Conservation (phyloP, 768 basidiomycete species). For the Suillus subaureus region DNA sequence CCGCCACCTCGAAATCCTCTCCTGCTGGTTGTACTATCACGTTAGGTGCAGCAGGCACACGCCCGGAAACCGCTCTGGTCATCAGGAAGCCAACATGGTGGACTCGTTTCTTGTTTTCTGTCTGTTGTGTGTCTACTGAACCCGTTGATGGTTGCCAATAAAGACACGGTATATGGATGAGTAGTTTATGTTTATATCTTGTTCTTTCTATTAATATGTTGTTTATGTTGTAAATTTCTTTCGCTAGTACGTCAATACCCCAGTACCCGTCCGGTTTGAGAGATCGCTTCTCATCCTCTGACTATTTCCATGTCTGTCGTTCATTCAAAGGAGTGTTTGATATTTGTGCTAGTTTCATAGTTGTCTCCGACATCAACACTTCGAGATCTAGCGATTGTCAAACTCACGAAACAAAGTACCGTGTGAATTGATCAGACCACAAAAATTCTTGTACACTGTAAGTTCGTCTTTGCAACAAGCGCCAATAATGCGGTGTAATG, state of each 20-base stretch:
- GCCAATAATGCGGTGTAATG: not conserved
- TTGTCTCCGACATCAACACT: not conserved
- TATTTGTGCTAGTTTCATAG: not conserved
- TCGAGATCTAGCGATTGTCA: not conserved
- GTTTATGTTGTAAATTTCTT: not conserved
- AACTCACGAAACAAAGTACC: not conserved
- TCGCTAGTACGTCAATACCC: not conserved
- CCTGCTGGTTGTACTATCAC: not conserved
- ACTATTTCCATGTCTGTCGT: not conserved
- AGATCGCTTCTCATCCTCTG: too few species aligned
- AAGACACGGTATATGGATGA: not conserved
- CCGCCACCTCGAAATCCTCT: not conserved
- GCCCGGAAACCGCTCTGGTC: not conserved
- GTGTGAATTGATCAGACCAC: not conserved
- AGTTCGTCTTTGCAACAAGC: not conserved
- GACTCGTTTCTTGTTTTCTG: not conserved
- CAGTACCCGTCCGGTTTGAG: too few species aligned
- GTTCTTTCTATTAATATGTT: not conserved
- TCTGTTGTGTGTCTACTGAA: not conserved
- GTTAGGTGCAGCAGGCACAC: not conserved
- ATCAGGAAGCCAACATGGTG: not conserved
- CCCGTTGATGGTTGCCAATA: not conserved
- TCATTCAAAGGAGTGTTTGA: not conserved
- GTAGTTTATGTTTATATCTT: not conserved
- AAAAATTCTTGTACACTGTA: not conserved